Evolutionary conservation across 306 rosid genomes (phyloP).

Genomic region (Cucurbita argyrosperma): DNA sequence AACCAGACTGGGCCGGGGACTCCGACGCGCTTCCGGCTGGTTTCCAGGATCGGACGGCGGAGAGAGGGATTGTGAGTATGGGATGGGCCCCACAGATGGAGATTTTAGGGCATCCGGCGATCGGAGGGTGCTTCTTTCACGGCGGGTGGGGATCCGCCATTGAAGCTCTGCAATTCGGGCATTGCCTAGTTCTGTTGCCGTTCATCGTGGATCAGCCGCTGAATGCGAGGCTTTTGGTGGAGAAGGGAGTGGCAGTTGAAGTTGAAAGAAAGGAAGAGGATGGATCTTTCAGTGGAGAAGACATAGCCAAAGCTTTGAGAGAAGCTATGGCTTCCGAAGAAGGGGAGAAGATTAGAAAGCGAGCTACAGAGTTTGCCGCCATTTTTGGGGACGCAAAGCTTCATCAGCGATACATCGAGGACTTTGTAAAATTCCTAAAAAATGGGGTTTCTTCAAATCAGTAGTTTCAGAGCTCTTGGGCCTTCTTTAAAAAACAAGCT

Average conservation of each 20-base stretch:
- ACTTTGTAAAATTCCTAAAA: constrained; percentile 1
- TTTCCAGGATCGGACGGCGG: constrained; percentile 11
- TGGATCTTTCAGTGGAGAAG: constrained; percentile 13
- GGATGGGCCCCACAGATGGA: constrained; percentile 28
- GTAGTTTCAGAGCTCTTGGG: too few relatives aligned
- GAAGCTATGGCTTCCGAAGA: constrained; percentile 20
- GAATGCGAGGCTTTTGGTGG: constrained; percentile 26
- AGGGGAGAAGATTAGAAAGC: constrained; percentile 17
- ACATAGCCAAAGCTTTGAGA: constrained; percentile 17
- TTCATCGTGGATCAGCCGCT: constrained; percentile 22
- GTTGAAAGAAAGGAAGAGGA: constrained; percentile 23
- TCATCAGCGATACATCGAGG: constrained; percentile 4
- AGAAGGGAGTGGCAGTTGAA: constrained; percentile 22
- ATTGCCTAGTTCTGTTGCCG: constrained; percentile 21
- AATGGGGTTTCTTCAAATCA: not conserved
- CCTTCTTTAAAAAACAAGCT: too few relatives aligned
- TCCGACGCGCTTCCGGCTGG: constrained; percentile 14
- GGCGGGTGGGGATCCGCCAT: constrained; percentile 34
- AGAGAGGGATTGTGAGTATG: constrained; percentile 11
- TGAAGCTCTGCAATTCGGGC: constrained; percentile 29
- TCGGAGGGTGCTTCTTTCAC: constrained; percentile 13
- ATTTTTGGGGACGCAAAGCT: constrained; percentile 9
- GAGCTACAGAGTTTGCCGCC: constrained; percentile 12
- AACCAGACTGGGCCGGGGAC: not conserved
- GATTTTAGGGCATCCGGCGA: constrained; percentile 20